Conservation (phyloP, 2,329 filamentous ascomycete species). For the Fusarium armeniacum region DNA sequence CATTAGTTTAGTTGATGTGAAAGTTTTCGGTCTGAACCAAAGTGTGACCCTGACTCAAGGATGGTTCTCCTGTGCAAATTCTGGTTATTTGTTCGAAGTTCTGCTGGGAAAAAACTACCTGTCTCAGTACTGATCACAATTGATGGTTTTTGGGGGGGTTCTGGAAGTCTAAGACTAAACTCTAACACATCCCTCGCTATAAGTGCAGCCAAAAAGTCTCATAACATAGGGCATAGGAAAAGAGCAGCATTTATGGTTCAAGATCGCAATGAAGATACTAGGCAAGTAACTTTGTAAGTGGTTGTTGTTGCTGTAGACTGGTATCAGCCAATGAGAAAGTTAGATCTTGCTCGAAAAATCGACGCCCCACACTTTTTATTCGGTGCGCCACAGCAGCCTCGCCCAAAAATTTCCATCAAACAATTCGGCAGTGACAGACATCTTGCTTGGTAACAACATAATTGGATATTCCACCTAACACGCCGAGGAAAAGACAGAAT, state of each 20-base stretch:
- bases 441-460: slow-evolving; percentile 13
- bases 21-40: neutral
- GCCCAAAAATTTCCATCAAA: slow-evolving; percentile 39
- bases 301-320: neutral
- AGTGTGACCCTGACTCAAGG: neutral
- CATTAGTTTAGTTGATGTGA: neutral
- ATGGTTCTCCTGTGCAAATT: neutral
- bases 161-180: too few relatives aligned
- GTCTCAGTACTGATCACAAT: too few relatives aligned
- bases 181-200: too few relatives aligned
- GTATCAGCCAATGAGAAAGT: slow-evolving; percentile 21
- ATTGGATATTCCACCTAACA: slow-evolving; percentile 10
- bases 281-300: slow-evolving; percentile 1
- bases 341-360: neutral
- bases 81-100: neutral
- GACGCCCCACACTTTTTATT: slow-evolving; percentile 35
- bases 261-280: neutral
- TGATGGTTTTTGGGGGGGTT: too few relatives aligned
- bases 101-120: too few relatives aligned
- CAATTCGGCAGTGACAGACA: slow-evolving; percentile 24
- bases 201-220: too few relatives aligned
- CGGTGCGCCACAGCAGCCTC: slow-evolving; percentile 36
- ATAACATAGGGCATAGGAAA: too few relatives aligned
- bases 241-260: neutral
- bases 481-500: neutral